Base-by-base conservation (phyloP, 805 yeast species). In the Candida piceae region DNA sequence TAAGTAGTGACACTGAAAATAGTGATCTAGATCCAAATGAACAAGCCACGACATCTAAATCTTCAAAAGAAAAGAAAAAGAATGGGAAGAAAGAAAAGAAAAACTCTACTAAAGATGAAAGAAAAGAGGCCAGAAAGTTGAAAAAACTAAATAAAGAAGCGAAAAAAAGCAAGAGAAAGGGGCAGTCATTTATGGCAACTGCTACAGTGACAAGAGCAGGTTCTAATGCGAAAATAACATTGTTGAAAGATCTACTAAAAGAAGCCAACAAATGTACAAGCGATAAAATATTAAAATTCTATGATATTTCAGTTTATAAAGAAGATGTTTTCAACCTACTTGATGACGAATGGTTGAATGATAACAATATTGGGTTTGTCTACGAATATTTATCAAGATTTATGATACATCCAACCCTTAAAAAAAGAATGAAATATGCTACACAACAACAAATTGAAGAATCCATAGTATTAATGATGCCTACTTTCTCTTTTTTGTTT, bases 321-420 rank as follows among this genome's bases (percentile, higher is more conserved):
- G 74, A 72, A 16, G 93, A 84, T 51, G 44, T 81, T 8, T 64
- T 61, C 31, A 78, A 74, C 46, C 56, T 84, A 12, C 61, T 66
- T 34, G 78, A 80, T 15, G 83, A 74, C 24, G 81, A 80, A 51
- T 84, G 93, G 90, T 60, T 84, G 21, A 80, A 78, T 48, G 90
- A 83, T 50, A 80, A 80, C 49, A 76, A 80, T 46, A 70, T 84
- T 26, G 64, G 82, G 0, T 74, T 81, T 37, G 58, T 80, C 15
- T 84, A 69, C 55, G 87, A 80, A 50, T 67, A 69, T 41, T 52
- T 76, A n/a, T 72, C 68, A 39, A 50, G 64, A 2, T 45, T 45
- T 10, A 59, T 55, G 31, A 39, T 55, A 4, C 30, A 46, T 8
- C 62, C 63, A 16, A 45, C 46, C 1, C 36, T 60, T 29, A 41